Evolutionary conservation across 192 early-diverging fungal species (phyloP).

Genomic region (Gonapodya prolifera): DNA sequence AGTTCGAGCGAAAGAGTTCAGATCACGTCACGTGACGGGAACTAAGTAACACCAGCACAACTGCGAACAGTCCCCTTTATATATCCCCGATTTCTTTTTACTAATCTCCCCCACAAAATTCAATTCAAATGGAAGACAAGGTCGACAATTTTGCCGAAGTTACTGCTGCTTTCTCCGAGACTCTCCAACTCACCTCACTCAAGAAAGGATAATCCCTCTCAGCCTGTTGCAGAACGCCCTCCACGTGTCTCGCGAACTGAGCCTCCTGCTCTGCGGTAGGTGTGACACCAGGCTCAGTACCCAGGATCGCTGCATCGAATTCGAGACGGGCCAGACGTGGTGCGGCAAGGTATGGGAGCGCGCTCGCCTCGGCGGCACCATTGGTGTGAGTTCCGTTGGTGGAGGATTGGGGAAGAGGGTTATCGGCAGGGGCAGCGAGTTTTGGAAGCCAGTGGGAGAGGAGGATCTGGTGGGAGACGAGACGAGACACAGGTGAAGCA

Average conservation of each 20-base stretch:
- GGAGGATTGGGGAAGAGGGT: constrained; percentile 6
- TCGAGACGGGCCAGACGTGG: constrained; percentile 55
- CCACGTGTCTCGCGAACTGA: constrained; percentile 28
- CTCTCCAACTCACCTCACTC: neutral
- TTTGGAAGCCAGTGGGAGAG: constrained; percentile 76
- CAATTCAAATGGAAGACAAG: too few relatives aligned
- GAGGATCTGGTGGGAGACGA: constrained; percentile 37
- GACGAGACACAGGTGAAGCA: neutral
- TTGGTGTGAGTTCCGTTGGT: constrained; percentile 13
- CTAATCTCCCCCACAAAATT: too few relatives aligned
- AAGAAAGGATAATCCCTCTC: constrained; percentile 56
- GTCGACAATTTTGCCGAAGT: too few relatives aligned
- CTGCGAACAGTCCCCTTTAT: too few relatives aligned
- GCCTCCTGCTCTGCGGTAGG: neutral
- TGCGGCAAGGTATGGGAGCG: neutral
- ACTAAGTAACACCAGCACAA: too few relatives aligned
- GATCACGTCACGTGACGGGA: too few relatives aligned
- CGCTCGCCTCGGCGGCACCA: constrained; percentile 32
- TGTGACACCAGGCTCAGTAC: constrained; percentile 17
- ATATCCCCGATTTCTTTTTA: too few relatives aligned
- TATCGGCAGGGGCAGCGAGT: constrained; percentile 47
- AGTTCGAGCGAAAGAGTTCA: constrained; percentile 14
- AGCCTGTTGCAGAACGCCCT: constrained; percentile 48
- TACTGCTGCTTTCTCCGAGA: too few relatives aligned
- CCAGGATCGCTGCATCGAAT: constrained; percentile 50